These are phyloP conservation scores for Gynostemma pentaphyllum DNA, from an alignment of 306 rosid genomes.

Conservation along the genomic window DNA sequence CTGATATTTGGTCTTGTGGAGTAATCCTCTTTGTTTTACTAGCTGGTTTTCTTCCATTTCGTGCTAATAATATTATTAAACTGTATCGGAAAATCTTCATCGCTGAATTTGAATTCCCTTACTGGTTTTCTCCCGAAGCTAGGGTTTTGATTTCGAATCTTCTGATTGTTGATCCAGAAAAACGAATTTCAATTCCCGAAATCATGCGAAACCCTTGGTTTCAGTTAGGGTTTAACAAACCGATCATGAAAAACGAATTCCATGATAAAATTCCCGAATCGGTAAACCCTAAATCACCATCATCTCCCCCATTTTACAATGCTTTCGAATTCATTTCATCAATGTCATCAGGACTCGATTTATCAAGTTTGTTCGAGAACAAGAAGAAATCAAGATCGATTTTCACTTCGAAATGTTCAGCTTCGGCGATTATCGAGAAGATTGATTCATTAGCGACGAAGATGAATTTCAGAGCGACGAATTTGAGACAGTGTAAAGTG, in stretches of 20 bases:
- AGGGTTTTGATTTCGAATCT: slow-evolving; percentile 37
- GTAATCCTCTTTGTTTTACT: slow-evolving; percentile 56
- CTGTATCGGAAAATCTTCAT: slow-evolving; percentile 56
- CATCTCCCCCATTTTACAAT: slow-evolving; percentile 51
- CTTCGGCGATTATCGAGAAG: slow-evolving; percentile 36
- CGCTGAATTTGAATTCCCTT: slow-evolving; percentile 43
- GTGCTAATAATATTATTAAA: slow-evolving; percentile 47
- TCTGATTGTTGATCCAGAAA: slow-evolving; percentile 48
- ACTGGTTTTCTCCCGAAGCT: slow-evolving; percentile 49
- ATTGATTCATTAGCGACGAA: slow-evolving; percentile 31
- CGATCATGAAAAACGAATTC: slow-evolving; percentile 23
- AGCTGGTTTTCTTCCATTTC: slow-evolving; percentile 58
- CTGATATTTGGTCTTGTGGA: slow-evolving; percentile 82
- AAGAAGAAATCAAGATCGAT: slow-evolving; percentile 36
- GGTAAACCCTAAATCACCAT: neutral
- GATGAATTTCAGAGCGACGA: slow-evolving; percentile 30
- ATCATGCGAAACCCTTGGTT: slow-evolving; percentile 59
- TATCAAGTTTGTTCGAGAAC: slow-evolving; percentile 60
- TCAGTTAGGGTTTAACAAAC: slow-evolving; percentile 31
- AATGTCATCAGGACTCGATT: slow-evolving; percentile 58
- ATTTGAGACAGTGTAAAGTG: slow-evolving; percentile 43
- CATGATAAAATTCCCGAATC: slow-evolving; percentile 3
- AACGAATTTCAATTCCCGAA: slow-evolving; percentile 39
- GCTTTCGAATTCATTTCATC: slow-evolving; percentile 76
- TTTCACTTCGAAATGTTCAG: slow-evolving; percentile 60